These are phyloP conservation scores for Aspergillus chevalieri DNA, from an alignment of 2,329 filamentous ascomycete species.

Conservation along the genomic window DNA sequence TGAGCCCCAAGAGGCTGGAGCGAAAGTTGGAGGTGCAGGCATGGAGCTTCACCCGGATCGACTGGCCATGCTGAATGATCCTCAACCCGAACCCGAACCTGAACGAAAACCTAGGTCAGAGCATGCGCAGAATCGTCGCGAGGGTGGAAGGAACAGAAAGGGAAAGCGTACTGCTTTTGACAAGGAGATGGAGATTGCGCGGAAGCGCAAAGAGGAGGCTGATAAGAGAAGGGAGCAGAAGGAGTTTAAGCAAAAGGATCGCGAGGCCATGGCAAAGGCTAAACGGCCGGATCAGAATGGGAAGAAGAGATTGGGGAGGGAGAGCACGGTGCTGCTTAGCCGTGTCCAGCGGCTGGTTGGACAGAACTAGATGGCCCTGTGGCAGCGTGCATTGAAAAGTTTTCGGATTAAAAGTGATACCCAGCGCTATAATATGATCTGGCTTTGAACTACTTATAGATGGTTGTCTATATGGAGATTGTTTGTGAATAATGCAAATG, in stretches of 20 bases:
- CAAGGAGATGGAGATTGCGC: slow-evolving; percentile 63
- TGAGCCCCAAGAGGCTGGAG: slow-evolving; percentile 17
- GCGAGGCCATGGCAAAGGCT: slow-evolving; percentile 58
- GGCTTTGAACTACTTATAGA: not conserved
- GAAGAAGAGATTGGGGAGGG: slow-evolving; percentile 71
- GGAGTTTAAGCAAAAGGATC: slow-evolving; percentile 66
- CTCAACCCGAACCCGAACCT: slow-evolving; percentile 18
- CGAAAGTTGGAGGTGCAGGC: slow-evolving; percentile 27
- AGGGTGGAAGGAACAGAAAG: slow-evolving; percentile 24
- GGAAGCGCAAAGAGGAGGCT: slow-evolving; percentile 51
- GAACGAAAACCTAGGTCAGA: slow-evolving; percentile 14
- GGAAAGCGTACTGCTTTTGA: slow-evolving; percentile 50
- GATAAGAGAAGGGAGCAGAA: slow-evolving; percentile 61
- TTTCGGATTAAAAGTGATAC: slow-evolving; percentile 15
- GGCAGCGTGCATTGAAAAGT: slow-evolving; percentile 5
- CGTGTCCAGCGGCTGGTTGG: slow-evolving; percentile 69
- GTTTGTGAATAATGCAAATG: slow-evolving; percentile 1
- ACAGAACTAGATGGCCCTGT: slow-evolving; percentile 16
- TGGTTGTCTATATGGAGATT: not conserved
- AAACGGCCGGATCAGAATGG: slow-evolving; percentile 59
- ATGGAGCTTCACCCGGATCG: slow-evolving; percentile 57
- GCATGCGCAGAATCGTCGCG: slow-evolving; percentile 17
- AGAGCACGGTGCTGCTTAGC: slow-evolving; percentile 70
- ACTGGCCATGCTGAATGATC: slow-evolving; percentile 52
- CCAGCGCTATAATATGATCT: slow-evolving; percentile 10